phyloP scores from a whole-genome alignment of 2,329 filamentous ascomycete species.

The Sarocladium strictum region DNA sequence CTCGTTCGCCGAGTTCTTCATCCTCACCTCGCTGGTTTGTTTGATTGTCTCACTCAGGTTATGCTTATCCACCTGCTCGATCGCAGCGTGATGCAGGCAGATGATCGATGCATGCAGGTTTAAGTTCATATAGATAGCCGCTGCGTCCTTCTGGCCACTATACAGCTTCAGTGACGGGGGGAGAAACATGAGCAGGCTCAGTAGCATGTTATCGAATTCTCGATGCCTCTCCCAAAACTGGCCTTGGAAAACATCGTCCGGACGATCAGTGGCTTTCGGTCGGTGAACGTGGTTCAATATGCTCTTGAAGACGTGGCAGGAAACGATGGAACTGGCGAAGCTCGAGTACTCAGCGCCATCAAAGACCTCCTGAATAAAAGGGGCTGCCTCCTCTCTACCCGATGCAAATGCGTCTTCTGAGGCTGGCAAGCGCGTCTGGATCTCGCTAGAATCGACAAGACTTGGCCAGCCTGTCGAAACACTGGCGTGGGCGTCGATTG shows the following conservation, averaged over 20 bases:
- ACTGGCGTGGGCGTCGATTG: constrained; percentile 76
- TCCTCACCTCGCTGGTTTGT: constrained; percentile 64
- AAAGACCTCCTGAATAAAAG: constrained; percentile 59
- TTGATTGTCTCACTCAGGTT: constrained; percentile 59
- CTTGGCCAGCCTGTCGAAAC: constrained; percentile 90
- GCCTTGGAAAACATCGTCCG: constrained; percentile 68
- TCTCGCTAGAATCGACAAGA: constrained; percentile 57
- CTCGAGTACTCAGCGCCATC: constrained; percentile 58
- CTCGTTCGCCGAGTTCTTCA: constrained; percentile 75
- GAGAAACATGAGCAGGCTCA: constrained; percentile 71
- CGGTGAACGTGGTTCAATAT: constrained; percentile 79
- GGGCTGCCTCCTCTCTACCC: constrained; percentile 56
- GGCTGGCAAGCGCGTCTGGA: constrained; percentile 73
- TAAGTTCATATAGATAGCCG: constrained; percentile 78
- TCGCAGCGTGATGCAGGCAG: constrained; percentile 81
- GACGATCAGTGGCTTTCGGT: constrained; percentile 60
- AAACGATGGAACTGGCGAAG: constrained; percentile 66
- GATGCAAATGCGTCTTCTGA: constrained; percentile 70
- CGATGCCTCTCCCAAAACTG: constrained; percentile 84
- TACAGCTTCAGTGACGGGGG: constrained; percentile 71
- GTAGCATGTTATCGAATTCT: constrained; percentile 71
- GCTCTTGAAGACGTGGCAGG: constrained; percentile 73
- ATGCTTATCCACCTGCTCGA: constrained; percentile 74
- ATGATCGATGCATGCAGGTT: constrained; percentile 84
- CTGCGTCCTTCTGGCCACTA: constrained; percentile 58